Evolutionary conservation across 805 yeast species (phyloP), one percentile per base, ranked within the genome.

Genomic region (Pichia occidentalis): DNA sequence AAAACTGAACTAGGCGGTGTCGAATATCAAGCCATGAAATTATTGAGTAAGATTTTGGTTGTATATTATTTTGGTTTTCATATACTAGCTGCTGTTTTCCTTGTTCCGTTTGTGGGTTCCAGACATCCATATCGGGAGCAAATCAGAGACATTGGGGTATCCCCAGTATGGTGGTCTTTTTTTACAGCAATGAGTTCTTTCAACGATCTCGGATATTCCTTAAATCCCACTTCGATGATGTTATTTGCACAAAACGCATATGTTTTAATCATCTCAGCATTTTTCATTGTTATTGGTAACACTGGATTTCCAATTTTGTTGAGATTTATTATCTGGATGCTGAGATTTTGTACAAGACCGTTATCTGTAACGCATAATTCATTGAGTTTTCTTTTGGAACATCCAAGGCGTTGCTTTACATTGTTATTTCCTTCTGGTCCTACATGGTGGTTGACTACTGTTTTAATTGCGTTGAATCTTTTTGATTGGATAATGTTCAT

Each of bases 1-100:
- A 87, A 85, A 52, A 94, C 84, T 42, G 99, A 92, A 57, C 63
- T 92, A 26, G 99, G 98, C 26, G 99, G 98, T 34, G 96, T 92
- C 12, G 99, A 92, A 54, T 92, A 92, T 56, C 71, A 97, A 30
- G 86, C 99, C 0, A 70, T 85, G 41, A 86, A 86, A 53, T 63
- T 87, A 8, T 63, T 92, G 40, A 75, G 82, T 41, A 71, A 73
- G 46, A 72, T 90, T 31, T 60, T 90, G 11, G 54, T 75, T 1
- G 42, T 58, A 5, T 92, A 85, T 53, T 87, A 85, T 51, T 45
- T 87, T 39, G 95, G 95, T 0, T 77, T 85, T 52, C 86, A 84
- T 51, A 43, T 83, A 4, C 24, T 79, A 18, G 75, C 73, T 0
- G 52, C 77, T 22, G 48, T 70, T 0, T 62, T 75, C 36, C 59